These are phyloP conservation scores for Collybia nuda DNA, from an alignment of 768 basidiomycete genomes.

Conservation along the genomic window DNA sequence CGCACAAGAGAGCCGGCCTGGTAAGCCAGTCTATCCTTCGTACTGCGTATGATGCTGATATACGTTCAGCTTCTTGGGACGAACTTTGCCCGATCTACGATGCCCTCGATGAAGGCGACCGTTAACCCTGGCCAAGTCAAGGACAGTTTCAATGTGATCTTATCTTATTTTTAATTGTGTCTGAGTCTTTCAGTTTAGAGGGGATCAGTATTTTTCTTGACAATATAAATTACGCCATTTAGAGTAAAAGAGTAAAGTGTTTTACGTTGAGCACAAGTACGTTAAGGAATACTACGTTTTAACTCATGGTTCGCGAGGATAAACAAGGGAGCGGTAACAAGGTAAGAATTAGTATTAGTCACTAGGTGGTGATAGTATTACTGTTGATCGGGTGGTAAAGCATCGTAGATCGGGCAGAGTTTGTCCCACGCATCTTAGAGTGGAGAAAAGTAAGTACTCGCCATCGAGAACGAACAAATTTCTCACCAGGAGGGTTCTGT, in stretches of 20 bases:
- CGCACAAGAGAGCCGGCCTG: not conserved
- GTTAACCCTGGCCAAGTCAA: too few species aligned
- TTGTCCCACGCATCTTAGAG: not conserved
- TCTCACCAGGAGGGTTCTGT: not conserved
- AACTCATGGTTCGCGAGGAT: too few species aligned
- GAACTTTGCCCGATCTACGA: conserved; percentile 36
- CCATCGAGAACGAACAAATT: not conserved
- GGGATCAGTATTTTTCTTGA: too few species aligned
- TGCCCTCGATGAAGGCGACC: conserved; percentile 6
- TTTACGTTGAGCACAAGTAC: too few species aligned
- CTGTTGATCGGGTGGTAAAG: not conserved
- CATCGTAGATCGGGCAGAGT: conserved; percentile 2
- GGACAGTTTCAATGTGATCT: too few species aligned
- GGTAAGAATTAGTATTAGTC: too few species aligned
- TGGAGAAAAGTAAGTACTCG: not conserved
- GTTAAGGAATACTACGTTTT: too few species aligned
- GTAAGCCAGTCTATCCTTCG: not conserved
- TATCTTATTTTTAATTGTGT: too few species aligned
- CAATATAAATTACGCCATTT: too few species aligned
- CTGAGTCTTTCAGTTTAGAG: too few species aligned
- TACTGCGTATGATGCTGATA: not conserved
- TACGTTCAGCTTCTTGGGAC: conserved; percentile 26
- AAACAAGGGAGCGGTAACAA: too few species aligned
- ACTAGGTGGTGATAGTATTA: not conserved
- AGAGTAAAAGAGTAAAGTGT: too few species aligned